Evolutionary conservation across 306 rosid genomes (phyloP).

Genomic region (Oxytropis ochrocephala): DNA sequence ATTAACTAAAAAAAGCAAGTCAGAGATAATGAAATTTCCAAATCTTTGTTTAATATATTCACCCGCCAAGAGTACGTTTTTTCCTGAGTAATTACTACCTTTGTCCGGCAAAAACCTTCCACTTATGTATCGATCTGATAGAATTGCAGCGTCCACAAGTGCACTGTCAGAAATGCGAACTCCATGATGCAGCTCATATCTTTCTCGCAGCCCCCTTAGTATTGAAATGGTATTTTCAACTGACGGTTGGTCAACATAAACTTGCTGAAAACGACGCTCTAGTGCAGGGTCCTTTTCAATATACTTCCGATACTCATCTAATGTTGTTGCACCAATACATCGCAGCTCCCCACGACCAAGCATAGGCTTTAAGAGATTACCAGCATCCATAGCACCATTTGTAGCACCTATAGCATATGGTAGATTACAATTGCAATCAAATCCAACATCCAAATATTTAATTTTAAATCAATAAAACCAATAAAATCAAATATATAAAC

Average conservation of each 20-base stretch:
- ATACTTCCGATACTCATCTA: conserved; percentile 92
- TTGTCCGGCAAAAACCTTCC: conserved; percentile 97
- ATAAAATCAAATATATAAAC: background rate
- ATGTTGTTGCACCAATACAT: conserved; percentile 95
- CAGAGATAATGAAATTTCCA: background rate
- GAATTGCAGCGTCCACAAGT: conserved; percentile 94
- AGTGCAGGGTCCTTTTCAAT: conserved; percentile 98
- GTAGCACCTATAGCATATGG: conserved; percentile 77
- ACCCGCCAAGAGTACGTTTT: background rate
- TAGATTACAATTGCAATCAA: conserved; percentile 7
- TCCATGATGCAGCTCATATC: conserved; percentile 98
- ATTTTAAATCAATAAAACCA: background rate
- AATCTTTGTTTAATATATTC: background rate
- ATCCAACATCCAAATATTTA: background rate
- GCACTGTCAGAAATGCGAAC: conserved; percentile 97
- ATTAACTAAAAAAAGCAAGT: background rate
- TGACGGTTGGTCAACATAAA: conserved; percentile 91
- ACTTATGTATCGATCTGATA: conserved; percentile 95
- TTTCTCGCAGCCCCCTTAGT: conserved; percentile 88
- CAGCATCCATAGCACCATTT: conserved; percentile 98
- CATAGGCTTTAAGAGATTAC: conserved; percentile 98
- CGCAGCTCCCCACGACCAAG: conserved; percentile 98
- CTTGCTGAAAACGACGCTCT: conserved; percentile 98
- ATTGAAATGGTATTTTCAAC: conserved; percentile 88
- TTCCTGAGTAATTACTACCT: conserved; percentile 42